These are phyloP conservation scores for Russula olivacea DNA, from an alignment of 768 basidiomycete species.

Conservation along the genomic window DNA sequence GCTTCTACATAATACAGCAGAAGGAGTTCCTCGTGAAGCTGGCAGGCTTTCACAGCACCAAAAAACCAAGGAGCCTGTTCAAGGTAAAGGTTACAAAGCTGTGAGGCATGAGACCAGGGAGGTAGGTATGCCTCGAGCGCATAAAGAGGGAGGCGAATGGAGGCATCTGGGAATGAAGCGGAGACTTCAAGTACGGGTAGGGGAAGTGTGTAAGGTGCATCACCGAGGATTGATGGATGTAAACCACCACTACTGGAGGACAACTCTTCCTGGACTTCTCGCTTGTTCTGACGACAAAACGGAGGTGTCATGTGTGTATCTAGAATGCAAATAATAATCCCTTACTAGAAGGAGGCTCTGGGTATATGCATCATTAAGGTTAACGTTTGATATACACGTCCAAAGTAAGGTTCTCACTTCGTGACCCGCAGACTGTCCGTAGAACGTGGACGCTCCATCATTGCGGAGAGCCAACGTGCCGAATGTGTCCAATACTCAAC, in stretches of 20 bases:
- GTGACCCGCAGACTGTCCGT: slow-evolving; percentile 63
- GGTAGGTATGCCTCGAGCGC: slow-evolving; percentile 47
- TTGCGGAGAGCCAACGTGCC: slow-evolving; percentile 64
- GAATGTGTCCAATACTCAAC: slow-evolving; percentile 59
- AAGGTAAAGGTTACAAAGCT: slow-evolving; percentile 62
- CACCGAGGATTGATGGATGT: not conserved
- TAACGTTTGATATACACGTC: not conserved
- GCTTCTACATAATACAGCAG: slow-evolving; percentile 61
- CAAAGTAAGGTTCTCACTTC: slow-evolving; percentile 44
- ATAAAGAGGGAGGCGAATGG: slow-evolving; percentile 5
- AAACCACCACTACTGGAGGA: not conserved
- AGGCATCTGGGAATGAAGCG: slow-evolving; percentile 12
- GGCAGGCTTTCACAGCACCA: slow-evolving; percentile 57
- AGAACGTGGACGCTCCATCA: slow-evolving; percentile 65
- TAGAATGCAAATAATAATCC: not conserved
- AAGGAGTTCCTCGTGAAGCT: slow-evolving; percentile 59
- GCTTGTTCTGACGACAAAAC: slow-evolving; percentile 8
- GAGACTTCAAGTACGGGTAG: slow-evolving; percentile 7
- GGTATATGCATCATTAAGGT: not conserved
- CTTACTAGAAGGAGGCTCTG: slow-evolving; percentile 23
- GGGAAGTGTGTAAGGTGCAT: slow-evolving; percentile 5
- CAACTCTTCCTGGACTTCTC: not conserved
- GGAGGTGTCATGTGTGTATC: not conserved
- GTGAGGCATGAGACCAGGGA: slow-evolving; percentile 48
- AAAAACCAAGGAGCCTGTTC: slow-evolving; percentile 81